Evolutionary conservation across 352 stramenopile genomes (phyloP), one percentile per base, ranked within the genome.

Genomic region (Phytophthora brassicae): DNA sequence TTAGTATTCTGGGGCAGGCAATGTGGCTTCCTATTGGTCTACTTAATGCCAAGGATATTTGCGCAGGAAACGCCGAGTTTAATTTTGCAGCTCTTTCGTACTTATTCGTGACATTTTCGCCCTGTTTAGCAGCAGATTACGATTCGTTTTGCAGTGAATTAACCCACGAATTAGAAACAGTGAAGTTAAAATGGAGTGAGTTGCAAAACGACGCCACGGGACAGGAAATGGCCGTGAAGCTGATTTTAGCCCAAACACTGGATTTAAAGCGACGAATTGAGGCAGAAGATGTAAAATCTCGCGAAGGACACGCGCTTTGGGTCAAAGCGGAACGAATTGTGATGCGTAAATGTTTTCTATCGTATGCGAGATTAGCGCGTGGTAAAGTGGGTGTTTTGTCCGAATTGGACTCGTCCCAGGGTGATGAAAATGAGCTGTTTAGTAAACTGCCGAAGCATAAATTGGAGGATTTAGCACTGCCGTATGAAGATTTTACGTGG

Each of bases 291-390:
- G 35, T 64, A 16, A 81, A 84, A 26, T 72, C 81, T 8, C 78
- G 79, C 17, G 84, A 92, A 24, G 80, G 80, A 3, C 81, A 92
- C 52, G 23, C 73, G 33, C 50, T 90, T 11, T 92, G 84, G 84
- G 77, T 75, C 66, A 89, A 90, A 46, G 84, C 77, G 60, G 33
- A 71, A 11, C 81, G 84, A 19, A 84, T 92, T 46, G 73, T 91
- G n/a, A 74, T 91, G 61, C 70, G 81, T 20, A 92, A 92, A 56
- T 91, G 79, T 48, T 92, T 92, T 36, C 9, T 89, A 8, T 91
- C 84, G 47, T 89, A 88, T 46, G 79, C 78, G 23, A 67, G 78
- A 1, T 55, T 92, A 23, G 78, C 80, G 0, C 70, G 80, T 8
- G 84, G 84, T 45, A 86, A 92, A 48, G 68, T 79, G 9, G 84